A percentile compares a stretch with the other conserved stretches of the same genome.
Conservation (phyloP, 2,329 filamentous ascomycete genomes). For the Clarireedia paspali region DNA sequence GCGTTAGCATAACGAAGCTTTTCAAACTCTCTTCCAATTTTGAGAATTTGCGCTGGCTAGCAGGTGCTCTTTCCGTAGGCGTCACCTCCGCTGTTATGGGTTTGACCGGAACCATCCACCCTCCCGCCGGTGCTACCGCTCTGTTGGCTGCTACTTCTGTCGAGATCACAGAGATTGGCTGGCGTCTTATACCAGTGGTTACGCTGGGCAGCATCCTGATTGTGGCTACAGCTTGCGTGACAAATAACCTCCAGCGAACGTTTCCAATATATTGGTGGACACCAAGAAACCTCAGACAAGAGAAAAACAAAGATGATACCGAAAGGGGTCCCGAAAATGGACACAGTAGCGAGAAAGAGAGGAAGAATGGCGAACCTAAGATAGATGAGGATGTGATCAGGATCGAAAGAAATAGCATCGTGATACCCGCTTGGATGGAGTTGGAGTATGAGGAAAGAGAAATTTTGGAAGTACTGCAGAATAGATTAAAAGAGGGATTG, state of each 20-base stretch:
- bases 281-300: background rate
- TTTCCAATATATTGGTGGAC: conserved; percentile 60
- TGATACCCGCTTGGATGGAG: conserved; percentile 17
- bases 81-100: conserved; percentile 57
- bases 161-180: conserved; percentile 50
- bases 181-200: conserved; percentile 59
- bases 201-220: conserved; percentile 54
- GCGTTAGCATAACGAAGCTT: conserved; percentile 56
- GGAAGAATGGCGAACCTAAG: background rate
- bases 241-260: conserved; percentile 59
- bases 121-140: conserved; percentile 67
- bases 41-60: conserved; percentile 52
- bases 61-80: conserved; percentile 58
- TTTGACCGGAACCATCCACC: conserved; percentile 64
- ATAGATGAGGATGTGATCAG: conserved; percentile 7
- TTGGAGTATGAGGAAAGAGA: conserved; percentile 18
- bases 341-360: background rate
- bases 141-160: conserved; percentile 57
- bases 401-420: conserved; percentile 12
- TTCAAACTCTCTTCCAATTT: conserved; percentile 44
- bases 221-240: conserved; percentile 50
- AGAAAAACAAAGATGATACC: background rate
- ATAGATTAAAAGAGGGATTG: conserved; percentile 10
- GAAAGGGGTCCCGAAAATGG: background rate
- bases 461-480: conserved; percentile 16